Evolutionary conservation across 202 grass and related monocot genomes (phyloP), one percentile per base, ranked within the genome.

Genomic region (Miscanthus sacchariflorus): DNA sequence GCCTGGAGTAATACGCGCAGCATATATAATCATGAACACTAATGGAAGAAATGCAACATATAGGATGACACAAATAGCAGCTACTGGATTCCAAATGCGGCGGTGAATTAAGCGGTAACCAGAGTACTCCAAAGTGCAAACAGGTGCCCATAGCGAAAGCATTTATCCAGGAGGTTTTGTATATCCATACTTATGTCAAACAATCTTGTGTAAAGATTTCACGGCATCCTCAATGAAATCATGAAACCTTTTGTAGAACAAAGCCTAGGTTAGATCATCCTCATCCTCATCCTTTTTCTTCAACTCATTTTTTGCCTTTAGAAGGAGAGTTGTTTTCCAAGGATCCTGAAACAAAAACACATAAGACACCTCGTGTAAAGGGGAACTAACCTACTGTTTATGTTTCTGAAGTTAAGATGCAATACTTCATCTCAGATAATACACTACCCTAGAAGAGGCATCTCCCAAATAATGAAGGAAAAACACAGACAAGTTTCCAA

Each of bases 291-390:
- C 91, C 82, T 90, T 91, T 81, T 88, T 90, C 86, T 93, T 98
- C 7, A 98, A 56, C 5, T 90, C 87, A 75, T 93, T 93, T 88
- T 98, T 98, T 61, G 87, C 91, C 85, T 84, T 91, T 6, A 98
- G 91, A 17, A 98, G 93, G 61, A 98, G 91, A 7, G 87, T 92
- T 10, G 95, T 98, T 90, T 90, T 95, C 95, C 93, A 98, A 73
- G 89, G 85, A 93, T 98, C 95, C 95, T 98, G 86, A 71, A 76
- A 66, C 68, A 63, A 71, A 76, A 68, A 21, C 27, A 27, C 72
- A 79, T 54, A 21, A 5, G 24, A 73, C 24, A 56, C 21, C 46
- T 35, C 4, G 4, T 54, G 46, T 35, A 33, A 84, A 43, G 19
- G 2, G 28, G 12, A 58, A 85, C 40, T 35, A 18, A 7, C 40